Base-by-base conservation (phyloP, 768 basidiomycete genomes). In the Gloeophyllum trabeum region DNA sequence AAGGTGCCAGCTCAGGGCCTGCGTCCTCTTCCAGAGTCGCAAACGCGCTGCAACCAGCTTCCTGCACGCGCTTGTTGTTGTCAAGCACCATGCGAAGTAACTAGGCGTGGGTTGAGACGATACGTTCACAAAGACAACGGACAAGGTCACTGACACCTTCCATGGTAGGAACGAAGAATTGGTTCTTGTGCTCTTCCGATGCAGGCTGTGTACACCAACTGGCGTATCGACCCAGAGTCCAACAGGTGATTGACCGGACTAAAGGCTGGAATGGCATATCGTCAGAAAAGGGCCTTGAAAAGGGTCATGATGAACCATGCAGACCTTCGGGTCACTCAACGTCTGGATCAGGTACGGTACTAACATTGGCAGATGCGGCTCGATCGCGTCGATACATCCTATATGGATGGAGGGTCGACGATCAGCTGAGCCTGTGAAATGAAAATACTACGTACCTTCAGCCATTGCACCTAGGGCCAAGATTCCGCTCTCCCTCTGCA, bases 21-120 rank as follows among this genome's bases (percentile, higher is more conserved):
- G 96, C 96, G 58, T 98, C 96, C 60, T 99, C 96, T 60, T 99
- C 96, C 7, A 98, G 75, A 13, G 96, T 98, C 10, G 96, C 96
- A 54, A 99, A 98, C 1, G 96, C 96, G 49, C 90, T 93, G 63
- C 96, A 99, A 6, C 96, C 96, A 3, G 96, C 96, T 62, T 99
- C 96, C 65, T 99, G 96, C 1, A 99, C 96, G 20, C 92, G 85
- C 64, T 99, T 98, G 66, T 99, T 98, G 60, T 89, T 88, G 58
- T 99, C 96, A 40, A 98, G 66, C 14, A 97, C 92, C 88, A 94
- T 97, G 42, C 89, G 81, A 45, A 99, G 79, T 38, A 99, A 79
- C 94, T 98, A 51, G n/a, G 46, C 41, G 36, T 6, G 28, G 40
- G 21, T 20, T 35, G 16, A 41, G 4, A 32, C 22, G 45, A 38